phyloP scores from a whole-genome alignment of 2,329 filamentous ascomycete genomes.

The Talaromyces sp. region DNA sequence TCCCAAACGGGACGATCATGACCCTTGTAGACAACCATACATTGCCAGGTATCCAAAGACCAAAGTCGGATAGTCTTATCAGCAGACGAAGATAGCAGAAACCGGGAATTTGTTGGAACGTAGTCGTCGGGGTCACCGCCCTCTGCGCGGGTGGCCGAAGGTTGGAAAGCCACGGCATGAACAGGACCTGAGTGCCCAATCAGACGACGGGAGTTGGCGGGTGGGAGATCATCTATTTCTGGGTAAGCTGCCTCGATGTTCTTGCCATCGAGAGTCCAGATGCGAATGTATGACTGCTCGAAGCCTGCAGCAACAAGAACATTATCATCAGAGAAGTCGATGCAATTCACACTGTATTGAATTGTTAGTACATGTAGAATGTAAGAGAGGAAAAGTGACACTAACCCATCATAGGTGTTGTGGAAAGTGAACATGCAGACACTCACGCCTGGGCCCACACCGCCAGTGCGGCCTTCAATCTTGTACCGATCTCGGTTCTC shows the following conservation, averaged over 20 bases:
- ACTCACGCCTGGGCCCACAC: slow-evolving; percentile 79
- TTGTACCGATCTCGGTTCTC: slow-evolving; percentile 91
- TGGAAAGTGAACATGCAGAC: slow-evolving; percentile 99
- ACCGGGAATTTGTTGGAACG: slow-evolving; percentile 66
- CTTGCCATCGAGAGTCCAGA: slow-evolving; percentile 89
- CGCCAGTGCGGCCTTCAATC: slow-evolving; percentile 81
- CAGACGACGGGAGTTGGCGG: slow-evolving; percentile 71
- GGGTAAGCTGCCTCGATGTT: slow-evolving; percentile 70
- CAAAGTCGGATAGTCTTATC: slow-evolving; percentile 89
- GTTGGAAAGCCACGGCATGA: slow-evolving; percentile 87
- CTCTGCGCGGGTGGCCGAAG: slow-evolving; percentile 58
- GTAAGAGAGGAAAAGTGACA: background rate
- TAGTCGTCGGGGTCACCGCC: slow-evolving; percentile 40
- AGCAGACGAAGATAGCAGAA: slow-evolving; percentile 82
- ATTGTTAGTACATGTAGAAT: slow-evolving; percentile 23
- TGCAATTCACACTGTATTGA: slow-evolving; percentile 74
- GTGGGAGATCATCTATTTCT: slow-evolving; percentile 62
- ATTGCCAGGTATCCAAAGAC: slow-evolving; percentile 91
- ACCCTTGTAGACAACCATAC: slow-evolving; percentile 89
- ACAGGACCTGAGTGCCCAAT: slow-evolving; percentile 90
- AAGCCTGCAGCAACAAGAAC: slow-evolving; percentile 86
- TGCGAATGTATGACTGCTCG: slow-evolving; percentile 89
- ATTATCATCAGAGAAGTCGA: slow-evolving; percentile 93
- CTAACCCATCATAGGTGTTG: slow-evolving; percentile 87
- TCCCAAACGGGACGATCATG: slow-evolving; percentile 90